Base-by-base conservation (phyloP, 495 filamentous ascomycete species). In the Lasiosphaeria miniovina region DNA sequence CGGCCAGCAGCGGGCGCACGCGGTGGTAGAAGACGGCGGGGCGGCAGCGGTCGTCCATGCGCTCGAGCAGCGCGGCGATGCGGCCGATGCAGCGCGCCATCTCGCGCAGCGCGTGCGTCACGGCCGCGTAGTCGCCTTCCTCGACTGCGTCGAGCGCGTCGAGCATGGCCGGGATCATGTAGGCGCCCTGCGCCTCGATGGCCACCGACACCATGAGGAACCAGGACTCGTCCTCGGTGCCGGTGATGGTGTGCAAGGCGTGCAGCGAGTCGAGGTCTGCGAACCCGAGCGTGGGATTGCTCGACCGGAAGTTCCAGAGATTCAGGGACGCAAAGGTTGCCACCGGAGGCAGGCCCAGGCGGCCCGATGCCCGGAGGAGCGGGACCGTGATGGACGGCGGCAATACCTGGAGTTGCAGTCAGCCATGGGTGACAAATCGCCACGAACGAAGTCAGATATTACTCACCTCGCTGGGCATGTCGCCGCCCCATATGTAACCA, bases 191-290 rank as follows among this genome's bases (percentile, higher is more conserved):
- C 14, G 94, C 89, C 73, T 98, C 93, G 61, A 98, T 95, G 43
- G 93, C 93, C 12, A 96, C 90, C 0, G 91, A 96, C 52, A 97
- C 79, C n/a, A 93, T 74, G 68, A 91, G 96, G 74, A 98, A 98
- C 94, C 94, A 98, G 63, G 94, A 93, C 68, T 98, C 94, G 73
- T 96, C 92, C 4, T 89, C 74, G 1, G 91, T 95, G 50, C 91
- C 93, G 24, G 91, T 97, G 70, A 96, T 92, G 35, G 94, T 95
- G 60, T 88, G 86, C 54, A 93, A 79, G 9, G 90, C 89, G 11
- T 83, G 78, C 8, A 98, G 75, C 59, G 91, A 88, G 56, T 89
- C 80, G 11, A 96, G 78, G 45, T 84, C 78, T 65, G 88, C 84
- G 36, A 89, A 80, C 36, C 84, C 80, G 51, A 87, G 8, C 15